A percentile compares a stretch with the other conserved stretches of the same genome.
Evolutionary conservation across 2,329 filamentous ascomycete genomes (phyloP).

Genomic region (Dothideomycetes sp.): DNA sequence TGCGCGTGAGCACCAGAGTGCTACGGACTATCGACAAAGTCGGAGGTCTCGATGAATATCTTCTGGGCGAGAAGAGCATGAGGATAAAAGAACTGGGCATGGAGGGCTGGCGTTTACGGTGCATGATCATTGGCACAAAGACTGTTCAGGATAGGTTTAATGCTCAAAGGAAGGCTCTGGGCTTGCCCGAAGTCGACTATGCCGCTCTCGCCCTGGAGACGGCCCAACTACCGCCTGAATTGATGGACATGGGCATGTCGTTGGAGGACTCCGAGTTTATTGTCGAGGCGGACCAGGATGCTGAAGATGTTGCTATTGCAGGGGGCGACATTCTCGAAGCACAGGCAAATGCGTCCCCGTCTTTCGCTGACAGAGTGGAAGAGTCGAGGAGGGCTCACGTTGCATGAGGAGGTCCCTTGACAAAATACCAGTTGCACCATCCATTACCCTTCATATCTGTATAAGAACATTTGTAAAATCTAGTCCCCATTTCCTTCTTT

Average conservation of each 20-base stretch:
- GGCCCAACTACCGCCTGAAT: constrained; percentile 1
- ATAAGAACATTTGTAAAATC: no score
- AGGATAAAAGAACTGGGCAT: constrained; percentile 80
- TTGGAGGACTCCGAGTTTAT: constrained; percentile 17
- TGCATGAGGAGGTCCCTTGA: no score
- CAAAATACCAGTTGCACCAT: no score
- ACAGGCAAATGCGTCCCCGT: neutral
- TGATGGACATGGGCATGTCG: constrained; percentile 17
- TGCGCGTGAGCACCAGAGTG: constrained; percentile 59
- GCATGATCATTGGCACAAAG: constrained; percentile 75
- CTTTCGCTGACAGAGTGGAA: neutral
- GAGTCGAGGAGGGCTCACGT: neutral
- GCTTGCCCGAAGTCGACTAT: constrained; percentile 43
- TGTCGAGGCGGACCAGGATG: constrained; percentile 5
- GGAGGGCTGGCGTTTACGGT: constrained; percentile 80
- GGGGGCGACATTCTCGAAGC: neutral
- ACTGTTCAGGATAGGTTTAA: constrained; percentile 56
- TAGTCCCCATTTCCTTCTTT: no score
- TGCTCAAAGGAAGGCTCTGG: constrained; percentile 52
- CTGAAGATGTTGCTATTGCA: neutral
- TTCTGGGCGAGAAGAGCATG: constrained; percentile 66
- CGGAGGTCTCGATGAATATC: constrained; percentile 84
- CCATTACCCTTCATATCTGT: no score
- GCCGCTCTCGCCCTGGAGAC: constrained; percentile 20
- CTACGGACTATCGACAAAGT: constrained; percentile 61